phyloP scores from a whole-genome alignment of 1,139 yeast species.

The Debaryomyces fabryi region DNA sequence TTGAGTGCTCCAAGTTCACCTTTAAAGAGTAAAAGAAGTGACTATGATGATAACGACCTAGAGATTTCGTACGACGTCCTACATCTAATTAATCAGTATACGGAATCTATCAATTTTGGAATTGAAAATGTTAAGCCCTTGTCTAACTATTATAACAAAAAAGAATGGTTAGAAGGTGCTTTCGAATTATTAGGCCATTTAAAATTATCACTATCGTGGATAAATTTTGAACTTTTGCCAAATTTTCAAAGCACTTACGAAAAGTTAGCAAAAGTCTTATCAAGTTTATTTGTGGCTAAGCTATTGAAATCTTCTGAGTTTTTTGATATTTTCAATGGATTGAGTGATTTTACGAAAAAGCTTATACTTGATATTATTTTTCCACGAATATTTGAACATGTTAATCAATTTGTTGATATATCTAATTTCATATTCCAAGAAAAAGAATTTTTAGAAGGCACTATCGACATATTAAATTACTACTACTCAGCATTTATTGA shows the following conservation, averaged over 20 bases:
- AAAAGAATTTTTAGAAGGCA: conserved; percentile 31
- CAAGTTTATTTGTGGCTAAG: conserved; percentile 37
- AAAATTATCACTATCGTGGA: conserved; percentile 31
- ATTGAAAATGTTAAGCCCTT: conserved; percentile 27
- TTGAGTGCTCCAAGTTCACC: conserved; percentile 44
- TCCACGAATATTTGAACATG: conserved; percentile 41
- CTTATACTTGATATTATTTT: conserved; percentile 39
- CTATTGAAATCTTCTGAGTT: conserved; percentile 24
- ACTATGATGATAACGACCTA: conserved; percentile 18
- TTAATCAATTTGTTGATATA: conserved; percentile 36
- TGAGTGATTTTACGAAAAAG: conserved; percentile 31
- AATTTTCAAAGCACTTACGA: conserved; percentile 27
- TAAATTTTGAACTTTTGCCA: conserved; percentile 19
- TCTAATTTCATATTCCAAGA: conserved; percentile 43
- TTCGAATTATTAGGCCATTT: conserved; percentile 43
- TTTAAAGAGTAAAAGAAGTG: conserved; percentile 7
- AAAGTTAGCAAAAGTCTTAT: conserved; percentile 27
- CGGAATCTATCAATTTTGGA: conserved; percentile 35
- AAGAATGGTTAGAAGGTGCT: conserved; percentile 43
- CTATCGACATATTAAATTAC: conserved; percentile 27
- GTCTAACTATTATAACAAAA: conserved; percentile 26
- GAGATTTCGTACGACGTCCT: conserved; percentile 35
- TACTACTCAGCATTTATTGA: conserved; percentile 27
- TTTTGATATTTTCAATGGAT: conserved; percentile 22
- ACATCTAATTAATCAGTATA: conserved; percentile 39